Conservation (phyloP, 805 yeast genomes). For the Ogataea pilisensis region DNA sequence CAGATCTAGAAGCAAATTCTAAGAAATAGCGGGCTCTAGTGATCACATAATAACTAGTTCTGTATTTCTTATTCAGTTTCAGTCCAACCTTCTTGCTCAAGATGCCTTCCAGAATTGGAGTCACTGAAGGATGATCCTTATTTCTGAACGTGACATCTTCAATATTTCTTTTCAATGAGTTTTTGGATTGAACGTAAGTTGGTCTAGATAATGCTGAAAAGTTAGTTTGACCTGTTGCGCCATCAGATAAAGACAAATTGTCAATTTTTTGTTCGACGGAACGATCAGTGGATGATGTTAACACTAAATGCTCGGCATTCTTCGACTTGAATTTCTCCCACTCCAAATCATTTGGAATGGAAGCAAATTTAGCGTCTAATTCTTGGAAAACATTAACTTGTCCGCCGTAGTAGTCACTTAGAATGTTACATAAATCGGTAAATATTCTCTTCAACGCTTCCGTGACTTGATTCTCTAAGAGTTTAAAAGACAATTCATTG, state of each 20-base stretch:
- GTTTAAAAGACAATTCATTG: conserved; percentile 37
- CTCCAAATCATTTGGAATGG: conserved; percentile 38
- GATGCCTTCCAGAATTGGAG: conserved; percentile 45
- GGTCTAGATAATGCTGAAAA: conserved; percentile 4
- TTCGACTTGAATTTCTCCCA: conserved; percentile 39
- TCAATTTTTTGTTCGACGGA: conserved; percentile 1
- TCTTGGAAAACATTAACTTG: conserved; percentile 28
- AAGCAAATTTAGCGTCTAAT: conserved; percentile 29
- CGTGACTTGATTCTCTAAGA: conserved; percentile 41
- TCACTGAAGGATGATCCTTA: conserved; percentile 35
- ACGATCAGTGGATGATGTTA: conserved; percentile 16
- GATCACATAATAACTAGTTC: conserved; percentile 43
- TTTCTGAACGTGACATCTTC: conserved; percentile 35
- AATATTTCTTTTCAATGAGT: conserved; percentile 33
- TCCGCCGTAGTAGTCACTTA: conserved; percentile 29
- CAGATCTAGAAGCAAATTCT: conserved; percentile 43
- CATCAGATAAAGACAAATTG: neutral
- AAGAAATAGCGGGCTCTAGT: conserved; percentile 42
- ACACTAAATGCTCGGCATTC: conserved; percentile 32
- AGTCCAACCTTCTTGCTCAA: conserved; percentile 41
- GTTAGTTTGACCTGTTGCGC: neutral
- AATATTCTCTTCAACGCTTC: conserved; percentile 38
- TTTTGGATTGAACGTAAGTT: conserved; percentile 8
- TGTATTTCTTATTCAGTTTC: conserved; percentile 36
- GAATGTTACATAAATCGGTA: conserved; percentile 24